phyloP scores from a whole-genome alignment of 2,329 filamentous ascomycete genomes.

The Ploettnerulaceae sp. region DNA sequence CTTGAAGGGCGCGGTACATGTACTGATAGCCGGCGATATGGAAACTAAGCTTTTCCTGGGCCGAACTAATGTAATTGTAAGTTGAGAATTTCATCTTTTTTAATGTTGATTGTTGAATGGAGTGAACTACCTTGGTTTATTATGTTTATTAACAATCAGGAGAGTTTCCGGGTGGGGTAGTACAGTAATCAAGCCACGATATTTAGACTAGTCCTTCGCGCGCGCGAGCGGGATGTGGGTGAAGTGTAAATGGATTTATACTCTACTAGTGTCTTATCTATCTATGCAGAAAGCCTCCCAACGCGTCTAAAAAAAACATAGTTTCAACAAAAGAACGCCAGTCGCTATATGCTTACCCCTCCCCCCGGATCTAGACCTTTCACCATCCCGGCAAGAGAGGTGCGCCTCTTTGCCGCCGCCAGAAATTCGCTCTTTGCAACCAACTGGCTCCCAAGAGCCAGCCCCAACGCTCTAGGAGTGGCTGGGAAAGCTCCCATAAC shows the following conservation, averaged over 20 bases:
- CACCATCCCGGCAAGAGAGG: conserved; percentile 35
- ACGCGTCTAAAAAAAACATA: not conserved
- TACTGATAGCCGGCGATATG: no score
- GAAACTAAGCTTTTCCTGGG: no score
- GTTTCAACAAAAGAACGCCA: no score
- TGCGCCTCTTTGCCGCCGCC: conserved; percentile 37
- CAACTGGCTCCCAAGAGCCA: conserved; percentile 38
- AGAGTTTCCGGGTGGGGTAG: not conserved
- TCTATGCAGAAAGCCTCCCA: not conserved
- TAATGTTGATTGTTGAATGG: no score
- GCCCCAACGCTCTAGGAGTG: conserved; percentile 38
- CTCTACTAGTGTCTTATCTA: not conserved
- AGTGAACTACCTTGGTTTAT: no score
- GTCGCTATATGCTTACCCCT: conserved; percentile 13
- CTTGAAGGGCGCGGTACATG: no score
- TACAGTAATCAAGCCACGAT: not conserved
- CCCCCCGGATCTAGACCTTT: conserved; percentile 2
- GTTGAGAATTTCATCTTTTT: no score
- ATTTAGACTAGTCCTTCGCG: not conserved
- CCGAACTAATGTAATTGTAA: no score
- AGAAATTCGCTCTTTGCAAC: conserved; percentile 39
- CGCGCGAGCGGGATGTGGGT: not conserved
- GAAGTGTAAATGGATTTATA: not conserved
- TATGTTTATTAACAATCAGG: not conserved
- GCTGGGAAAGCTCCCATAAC: conserved; percentile 40